These are phyloP conservation scores for Suhomyces ambrosiae DNA, from an alignment of 1,139 yeast genomes.

Conservation along the genomic window DNA sequence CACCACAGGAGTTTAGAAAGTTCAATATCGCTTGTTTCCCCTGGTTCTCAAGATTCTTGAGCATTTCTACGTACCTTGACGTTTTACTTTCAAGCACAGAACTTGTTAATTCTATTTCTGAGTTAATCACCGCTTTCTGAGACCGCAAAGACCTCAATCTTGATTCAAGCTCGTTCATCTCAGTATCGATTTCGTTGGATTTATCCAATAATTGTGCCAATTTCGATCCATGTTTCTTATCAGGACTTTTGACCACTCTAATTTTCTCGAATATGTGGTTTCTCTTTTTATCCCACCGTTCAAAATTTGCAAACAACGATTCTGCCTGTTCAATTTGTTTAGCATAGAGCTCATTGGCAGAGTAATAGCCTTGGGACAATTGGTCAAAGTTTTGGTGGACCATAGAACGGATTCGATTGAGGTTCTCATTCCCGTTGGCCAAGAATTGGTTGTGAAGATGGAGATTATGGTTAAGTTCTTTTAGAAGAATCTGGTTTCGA, in stretches of 20 bases:
- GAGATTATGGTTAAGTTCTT: conserved; percentile 27
- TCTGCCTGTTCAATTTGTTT: conserved; percentile 37
- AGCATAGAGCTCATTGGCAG: conserved; percentile 52
- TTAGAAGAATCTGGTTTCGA: conserved; percentile 26
- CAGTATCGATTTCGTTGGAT: conserved; percentile 37
- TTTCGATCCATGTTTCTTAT: conserved; percentile 49
- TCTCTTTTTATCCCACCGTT: conserved; percentile 49
- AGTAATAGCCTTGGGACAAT: conserved; percentile 45
- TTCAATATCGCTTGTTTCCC: conserved; percentile 39
- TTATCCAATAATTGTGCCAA: conserved; percentile 41
- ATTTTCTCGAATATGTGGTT: conserved; percentile 37
- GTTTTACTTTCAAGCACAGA: conserved; percentile 57
- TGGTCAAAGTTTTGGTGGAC: conserved; percentile 33
- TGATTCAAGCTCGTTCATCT: conserved; percentile 45
- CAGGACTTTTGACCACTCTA: conserved; percentile 41
- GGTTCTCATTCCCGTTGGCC: conserved; percentile 34
- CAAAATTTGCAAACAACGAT: conserved; percentile 36
- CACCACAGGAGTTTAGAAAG: conserved; percentile 27
- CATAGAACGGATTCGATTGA: conserved; percentile 31
- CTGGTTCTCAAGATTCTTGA: conserved; percentile 40
- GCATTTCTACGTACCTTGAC: conserved; percentile 44
- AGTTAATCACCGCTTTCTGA: conserved; percentile 38
- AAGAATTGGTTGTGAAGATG: conserved; percentile 26
- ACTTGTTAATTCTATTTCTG: conserved; percentile 53
- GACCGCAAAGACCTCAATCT: conserved; percentile 37